Evolutionary conservation across 2,329 filamentous ascomycete genomes (phyloP).

Genomic region (Aureobasidium melanogenum): DNA sequence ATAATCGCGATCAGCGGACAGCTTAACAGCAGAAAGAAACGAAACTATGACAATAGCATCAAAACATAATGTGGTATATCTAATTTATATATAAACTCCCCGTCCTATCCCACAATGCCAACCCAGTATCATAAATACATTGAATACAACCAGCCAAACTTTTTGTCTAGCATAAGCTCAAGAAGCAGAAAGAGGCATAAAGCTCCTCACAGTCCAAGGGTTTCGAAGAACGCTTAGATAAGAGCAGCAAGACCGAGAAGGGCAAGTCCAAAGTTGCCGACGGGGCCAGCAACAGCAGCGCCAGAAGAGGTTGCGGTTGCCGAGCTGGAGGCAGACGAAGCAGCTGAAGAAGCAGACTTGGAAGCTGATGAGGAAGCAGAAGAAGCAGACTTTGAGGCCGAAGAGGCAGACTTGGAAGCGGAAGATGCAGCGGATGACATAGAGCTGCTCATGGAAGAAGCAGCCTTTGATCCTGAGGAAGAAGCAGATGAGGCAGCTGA

Average conservation of each 20-base stretch:
- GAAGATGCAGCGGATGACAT: not conserved
- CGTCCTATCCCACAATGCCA: not conserved
- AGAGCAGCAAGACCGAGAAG: constrained; percentile 4
- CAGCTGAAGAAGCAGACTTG: not conserved
- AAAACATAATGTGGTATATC: not conserved
- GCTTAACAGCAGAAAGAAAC: too few species aligned
- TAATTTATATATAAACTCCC: not conserved
- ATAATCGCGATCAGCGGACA: too few species aligned
- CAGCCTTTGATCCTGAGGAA: not conserved
- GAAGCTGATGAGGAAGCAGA: not conserved
- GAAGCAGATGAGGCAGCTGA: constrained; percentile 3
- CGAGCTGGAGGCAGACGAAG: not conserved
- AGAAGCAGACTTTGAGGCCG: not conserved
- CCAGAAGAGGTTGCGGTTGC: not conserved
- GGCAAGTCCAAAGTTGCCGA: not conserved
- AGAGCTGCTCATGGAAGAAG: not conserved
- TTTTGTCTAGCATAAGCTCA: not conserved
- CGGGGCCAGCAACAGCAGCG: not conserved
- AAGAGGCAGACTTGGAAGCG: not conserved
- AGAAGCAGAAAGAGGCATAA: not conserved
- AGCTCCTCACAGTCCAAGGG: too few species aligned
- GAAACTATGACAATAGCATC: not conserved
- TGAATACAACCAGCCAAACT: not conserved
- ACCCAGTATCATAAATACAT: not conserved
- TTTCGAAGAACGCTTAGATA: not conserved